Evolutionary conservation across 331 rosid species (phyloP).

Genomic region (Pyrus hybrid): DNA sequence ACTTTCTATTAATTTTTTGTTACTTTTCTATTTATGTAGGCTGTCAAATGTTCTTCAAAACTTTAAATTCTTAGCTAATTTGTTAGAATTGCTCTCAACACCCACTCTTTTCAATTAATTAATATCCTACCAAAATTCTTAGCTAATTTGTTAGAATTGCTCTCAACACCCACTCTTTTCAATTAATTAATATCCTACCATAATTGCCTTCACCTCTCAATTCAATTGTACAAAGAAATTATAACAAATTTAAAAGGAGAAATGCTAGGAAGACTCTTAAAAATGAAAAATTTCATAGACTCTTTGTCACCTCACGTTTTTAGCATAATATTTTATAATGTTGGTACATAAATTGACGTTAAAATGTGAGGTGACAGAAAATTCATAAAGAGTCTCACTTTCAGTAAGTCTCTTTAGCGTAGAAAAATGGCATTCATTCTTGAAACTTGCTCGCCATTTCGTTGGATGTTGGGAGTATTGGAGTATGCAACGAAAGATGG

Average conservation of each 20-base stretch:
- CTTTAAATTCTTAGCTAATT: not conserved
- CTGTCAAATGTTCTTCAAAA: not conserved
- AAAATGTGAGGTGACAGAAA: fast-evolving
- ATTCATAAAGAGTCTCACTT: fast-evolving
- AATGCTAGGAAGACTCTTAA: too few relatives aligned
- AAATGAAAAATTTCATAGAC: too few relatives aligned
- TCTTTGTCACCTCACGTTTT: too few relatives aligned
- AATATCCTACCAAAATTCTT: not conserved
- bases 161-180: too few relatives aligned
- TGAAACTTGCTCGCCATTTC: not conserved
- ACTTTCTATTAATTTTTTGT: not conserved
- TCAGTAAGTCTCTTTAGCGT: too few relatives aligned
- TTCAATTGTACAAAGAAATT: not conserved
- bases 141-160: too few relatives aligned
- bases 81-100: not conserved
- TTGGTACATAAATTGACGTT: fast-evolving
- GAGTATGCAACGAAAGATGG: too few relatives aligned
- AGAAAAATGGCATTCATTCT: not conserved
- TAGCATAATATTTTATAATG: too few relatives aligned
- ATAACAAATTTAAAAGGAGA: not conserved
- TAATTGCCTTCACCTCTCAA: not conserved
- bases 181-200: too few relatives aligned
- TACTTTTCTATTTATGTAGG: not conserved
- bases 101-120: not conserved
- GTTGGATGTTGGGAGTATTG: too few relatives aligned